Evolutionary conservation across 108 stramenopile genomes (phyloP).

Genomic region (Stephanodiscus triporus): DNA sequence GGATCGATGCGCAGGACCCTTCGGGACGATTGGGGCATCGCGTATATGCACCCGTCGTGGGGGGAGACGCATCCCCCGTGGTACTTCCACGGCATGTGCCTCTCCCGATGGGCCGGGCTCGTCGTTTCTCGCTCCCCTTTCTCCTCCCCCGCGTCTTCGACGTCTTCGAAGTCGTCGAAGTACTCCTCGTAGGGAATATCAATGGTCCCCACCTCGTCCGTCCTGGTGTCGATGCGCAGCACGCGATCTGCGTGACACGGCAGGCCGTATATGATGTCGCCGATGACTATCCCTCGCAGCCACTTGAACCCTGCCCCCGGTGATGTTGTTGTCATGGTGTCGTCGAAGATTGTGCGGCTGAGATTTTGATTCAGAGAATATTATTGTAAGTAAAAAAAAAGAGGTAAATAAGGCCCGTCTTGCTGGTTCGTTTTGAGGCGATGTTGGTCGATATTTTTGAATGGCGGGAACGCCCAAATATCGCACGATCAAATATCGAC

Average conservation of each 20-base stretch:
- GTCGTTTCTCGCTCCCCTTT: not conserved
- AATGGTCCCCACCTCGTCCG: slow-evolving; percentile 61
- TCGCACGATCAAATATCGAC: too few species aligned
- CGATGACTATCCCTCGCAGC: slow-evolving; percentile 77
- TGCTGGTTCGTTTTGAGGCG: too few species aligned
- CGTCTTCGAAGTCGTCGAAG: slow-evolving; percentile 35
- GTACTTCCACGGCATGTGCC: slow-evolving; percentile 75
- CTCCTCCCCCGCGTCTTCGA: not conserved
- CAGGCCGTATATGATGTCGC: slow-evolving; percentile 78
- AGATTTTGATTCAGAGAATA: too few species aligned
- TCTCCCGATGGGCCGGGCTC: slow-evolving; percentile 43
- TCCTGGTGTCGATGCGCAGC: slow-evolving; percentile 70
- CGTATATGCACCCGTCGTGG: slow-evolving; percentile 80
- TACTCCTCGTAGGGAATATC: slow-evolving; percentile 71
- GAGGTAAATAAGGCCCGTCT: too few species aligned
- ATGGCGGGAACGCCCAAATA: too few species aligned
- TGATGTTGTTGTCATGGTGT: slow-evolving; percentile 22
- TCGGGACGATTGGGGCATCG: slow-evolving; percentile 77
- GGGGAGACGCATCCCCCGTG: slow-evolving; percentile 82
- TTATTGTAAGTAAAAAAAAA: too few species aligned
- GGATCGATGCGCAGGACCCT: slow-evolving; percentile 82
- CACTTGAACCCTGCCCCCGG: slow-evolving; percentile 80
- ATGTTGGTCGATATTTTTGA: too few species aligned
- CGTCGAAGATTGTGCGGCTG: too few species aligned
- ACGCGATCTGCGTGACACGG: slow-evolving; percentile 83